phyloP scores from a whole-genome alignment of 2,329 filamentous ascomycete species.

The Phialophora verrucosa region DNA sequence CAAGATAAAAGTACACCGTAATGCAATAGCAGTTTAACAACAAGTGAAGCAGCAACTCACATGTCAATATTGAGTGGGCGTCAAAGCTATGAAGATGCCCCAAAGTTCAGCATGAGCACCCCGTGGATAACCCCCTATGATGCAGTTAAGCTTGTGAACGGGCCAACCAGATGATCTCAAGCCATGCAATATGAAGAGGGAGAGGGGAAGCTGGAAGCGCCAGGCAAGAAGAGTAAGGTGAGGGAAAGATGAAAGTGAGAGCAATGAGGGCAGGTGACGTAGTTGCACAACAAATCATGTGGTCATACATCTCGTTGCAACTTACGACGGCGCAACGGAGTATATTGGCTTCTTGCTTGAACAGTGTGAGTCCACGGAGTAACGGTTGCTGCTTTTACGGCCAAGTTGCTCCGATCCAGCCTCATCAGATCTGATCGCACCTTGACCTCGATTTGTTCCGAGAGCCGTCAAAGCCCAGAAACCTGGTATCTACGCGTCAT shows the following conservation, averaged over 20 bases:
- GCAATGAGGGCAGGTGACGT: slow-evolving; percentile 1
- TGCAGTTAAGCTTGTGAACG: neutral
- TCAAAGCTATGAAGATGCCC: neutral
- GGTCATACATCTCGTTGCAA: neutral
- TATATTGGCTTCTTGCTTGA: neutral
- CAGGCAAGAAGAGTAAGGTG: neutral
- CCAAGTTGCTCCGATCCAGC: neutral
- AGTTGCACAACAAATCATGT: slow-evolving; percentile 1
- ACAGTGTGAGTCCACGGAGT: too few relatives aligned
- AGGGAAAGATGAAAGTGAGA: slow-evolving; percentile 1
- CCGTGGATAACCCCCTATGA: neutral
- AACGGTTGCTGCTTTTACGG: neutral
- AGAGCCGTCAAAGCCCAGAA: slow-evolving; percentile 3
- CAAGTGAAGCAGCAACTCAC: slow-evolving; percentile 3
- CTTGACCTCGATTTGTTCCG: slow-evolving; percentile 5
- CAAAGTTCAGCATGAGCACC: neutral
- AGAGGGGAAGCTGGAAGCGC: neutral
- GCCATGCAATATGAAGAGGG: neutral
- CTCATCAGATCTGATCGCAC: neutral
- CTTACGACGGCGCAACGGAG: neutral
- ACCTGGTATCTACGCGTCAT: slow-evolving; percentile 16
- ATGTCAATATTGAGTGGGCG: neutral
- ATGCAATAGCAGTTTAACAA: neutral
- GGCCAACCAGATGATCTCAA: slow-evolving; percentile 1
- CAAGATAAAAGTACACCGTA: neutral